Percentiles rank a stretch among this genome's conserved stretches.
These are phyloP conservation scores for Exophiala bonariae DNA, from an alignment of 2,329 filamentous ascomycete species.

Conservation along the genomic window DNA sequence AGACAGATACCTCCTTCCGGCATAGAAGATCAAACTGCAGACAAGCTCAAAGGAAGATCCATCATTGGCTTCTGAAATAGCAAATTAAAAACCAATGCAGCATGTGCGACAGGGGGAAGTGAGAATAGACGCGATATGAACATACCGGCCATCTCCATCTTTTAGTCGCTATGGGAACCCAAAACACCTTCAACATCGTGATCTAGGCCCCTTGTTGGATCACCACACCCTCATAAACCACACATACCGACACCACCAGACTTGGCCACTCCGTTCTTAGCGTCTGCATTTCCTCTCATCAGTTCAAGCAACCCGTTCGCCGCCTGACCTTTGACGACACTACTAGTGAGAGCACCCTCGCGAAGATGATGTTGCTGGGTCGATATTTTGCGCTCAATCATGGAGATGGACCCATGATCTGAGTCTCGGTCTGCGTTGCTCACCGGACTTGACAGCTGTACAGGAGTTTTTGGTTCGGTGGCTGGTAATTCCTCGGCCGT, in stretches of 20 bases:
- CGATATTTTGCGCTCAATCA: not conserved
- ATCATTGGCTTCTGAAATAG: too few relatives aligned
- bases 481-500: too few relatives aligned
- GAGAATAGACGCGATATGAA: too few relatives aligned
- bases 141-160: too few relatives aligned
- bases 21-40: too few relatives aligned
- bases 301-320: conserved; percentile 27
- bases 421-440: not conserved
- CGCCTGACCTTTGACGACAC: conserved; percentile 29
- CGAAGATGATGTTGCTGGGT: conserved; percentile 4
- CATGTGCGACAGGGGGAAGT: too few relatives aligned
- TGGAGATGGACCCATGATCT: not conserved
- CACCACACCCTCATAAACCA: conserved; percentile 30
- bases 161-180: too few relatives aligned
- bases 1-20: too few relatives aligned
- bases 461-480: conserved; percentile 14
- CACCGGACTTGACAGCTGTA: conserved; percentile 19
- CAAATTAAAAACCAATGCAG: too few relatives aligned
- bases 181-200: too few relatives aligned
- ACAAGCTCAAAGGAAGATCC: too few relatives aligned
- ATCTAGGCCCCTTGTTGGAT: too few relatives aligned
- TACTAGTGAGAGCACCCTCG: conserved; percentile 21
- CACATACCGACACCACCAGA: conserved; percentile 20
- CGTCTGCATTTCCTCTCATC: conserved; percentile 13
- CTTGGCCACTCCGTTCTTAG: not conserved